phyloP scores from a whole-genome alignment of 2,329 filamentous ascomycete genomes.

The Cercospora sp. region DNA sequence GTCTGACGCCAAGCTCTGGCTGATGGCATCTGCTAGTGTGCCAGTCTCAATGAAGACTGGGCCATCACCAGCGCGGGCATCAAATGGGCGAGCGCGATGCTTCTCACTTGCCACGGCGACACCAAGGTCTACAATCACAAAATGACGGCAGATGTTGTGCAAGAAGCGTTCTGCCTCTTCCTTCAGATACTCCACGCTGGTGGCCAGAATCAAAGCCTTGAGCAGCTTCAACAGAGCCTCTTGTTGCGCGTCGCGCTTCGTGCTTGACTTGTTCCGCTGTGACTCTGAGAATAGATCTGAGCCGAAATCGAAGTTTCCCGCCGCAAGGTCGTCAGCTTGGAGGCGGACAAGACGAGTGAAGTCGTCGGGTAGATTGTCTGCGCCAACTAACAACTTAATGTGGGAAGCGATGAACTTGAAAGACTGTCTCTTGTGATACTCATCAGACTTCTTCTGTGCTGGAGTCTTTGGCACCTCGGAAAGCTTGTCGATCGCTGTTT shows the following conservation, averaged over 20 bases:
- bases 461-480: slow-evolving; percentile 71
- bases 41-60: slow-evolving; percentile 83
- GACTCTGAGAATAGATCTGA: slow-evolving; percentile 70
- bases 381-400: slow-evolving; percentile 84
- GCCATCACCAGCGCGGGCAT: slow-evolving; percentile 83
- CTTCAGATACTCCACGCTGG: slow-evolving; percentile 74
- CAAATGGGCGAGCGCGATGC: slow-evolving; percentile 74
- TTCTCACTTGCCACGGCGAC: slow-evolving; percentile 78
- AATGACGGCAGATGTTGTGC: slow-evolving; percentile 80
- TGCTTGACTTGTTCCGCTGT: slow-evolving; percentile 77
- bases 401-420: slow-evolving; percentile 85
- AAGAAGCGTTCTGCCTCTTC: slow-evolving; percentile 74
- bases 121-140: slow-evolving; percentile 86
- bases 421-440: slow-evolving; percentile 90
- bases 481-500: slow-evolving; percentile 83
- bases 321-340: slow-evolving; percentile 81
- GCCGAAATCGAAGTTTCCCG: slow-evolving; percentile 69
- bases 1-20: slow-evolving; percentile 87
- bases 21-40: slow-evolving; percentile 82
- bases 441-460: slow-evolving; percentile 66
- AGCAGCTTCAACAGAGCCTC: slow-evolving; percentile 78
- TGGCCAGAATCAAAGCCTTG: slow-evolving; percentile 83
- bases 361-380: slow-evolving; percentile 85
- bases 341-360: slow-evolving; percentile 80
- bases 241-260: slow-evolving; percentile 85